Evolutionary conservation across 306 rosid genomes (phyloP).

Genomic region (Trifolium fragiferum): DNA sequence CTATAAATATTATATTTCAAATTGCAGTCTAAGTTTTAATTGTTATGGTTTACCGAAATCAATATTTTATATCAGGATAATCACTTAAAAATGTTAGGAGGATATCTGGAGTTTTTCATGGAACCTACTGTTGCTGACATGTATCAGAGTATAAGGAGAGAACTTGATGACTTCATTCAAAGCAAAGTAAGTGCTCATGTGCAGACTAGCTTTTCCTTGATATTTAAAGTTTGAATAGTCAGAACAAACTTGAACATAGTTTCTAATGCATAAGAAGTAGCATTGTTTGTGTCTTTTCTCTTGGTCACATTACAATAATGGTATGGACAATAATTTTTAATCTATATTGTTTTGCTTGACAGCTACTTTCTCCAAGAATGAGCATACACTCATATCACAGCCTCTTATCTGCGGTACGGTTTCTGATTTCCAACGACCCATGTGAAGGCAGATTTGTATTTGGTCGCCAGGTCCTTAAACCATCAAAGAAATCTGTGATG

Average conservation of each 20-base stretch:
- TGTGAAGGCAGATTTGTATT: constrained; percentile 80
- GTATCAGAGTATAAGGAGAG: constrained; percentile 66
- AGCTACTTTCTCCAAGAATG: constrained; percentile 81
- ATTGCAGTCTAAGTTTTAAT: constrained; percentile 20
- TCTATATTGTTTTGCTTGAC: constrained; percentile 40
- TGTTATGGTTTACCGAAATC: constrained; percentile 24
- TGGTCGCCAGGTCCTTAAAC: constrained; percentile 61
- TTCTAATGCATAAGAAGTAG: constrained; percentile 25
- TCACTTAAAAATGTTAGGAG: constrained; percentile 91
- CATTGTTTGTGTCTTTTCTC: constrained; percentile 33
- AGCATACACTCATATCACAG: constrained; percentile 61
- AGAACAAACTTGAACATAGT: neutral
- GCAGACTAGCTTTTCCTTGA: constrained; percentile 31
- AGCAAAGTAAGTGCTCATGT: constrained; percentile 67
- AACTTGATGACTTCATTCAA: constrained; percentile 84
- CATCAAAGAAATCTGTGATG: constrained; percentile 51
- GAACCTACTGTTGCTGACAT: constrained; percentile 75
- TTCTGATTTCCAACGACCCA: constrained; percentile 65
- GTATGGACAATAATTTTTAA: constrained; percentile 3
- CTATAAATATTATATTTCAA: constrained; percentile 4
- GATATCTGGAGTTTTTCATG: constrained; percentile 92
- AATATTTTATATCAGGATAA: constrained; percentile 67
- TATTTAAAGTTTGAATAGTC: constrained; percentile 20
- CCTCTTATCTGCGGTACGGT: constrained; percentile 78
- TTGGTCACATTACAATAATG: neutral